Evolutionary conservation across 352 stramenopile species (phyloP).

Genomic region (Phytophthora macrochlamydospora): DNA sequence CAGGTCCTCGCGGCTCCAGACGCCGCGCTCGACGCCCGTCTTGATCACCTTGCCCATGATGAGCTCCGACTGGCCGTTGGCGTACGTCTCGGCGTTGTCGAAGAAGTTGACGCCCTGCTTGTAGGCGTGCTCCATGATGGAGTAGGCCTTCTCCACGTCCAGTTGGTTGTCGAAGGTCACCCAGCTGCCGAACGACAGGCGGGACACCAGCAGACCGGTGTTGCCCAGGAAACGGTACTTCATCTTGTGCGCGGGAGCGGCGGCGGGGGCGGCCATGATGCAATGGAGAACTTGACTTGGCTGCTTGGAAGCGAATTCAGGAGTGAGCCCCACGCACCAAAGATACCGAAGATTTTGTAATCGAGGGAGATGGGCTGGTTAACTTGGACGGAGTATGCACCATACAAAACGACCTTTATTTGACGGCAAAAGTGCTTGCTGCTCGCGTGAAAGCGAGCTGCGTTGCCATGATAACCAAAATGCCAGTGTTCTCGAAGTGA

Average conservation of each 20-base stretch:
- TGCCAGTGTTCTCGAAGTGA: too few species aligned
- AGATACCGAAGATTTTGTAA: background rate
- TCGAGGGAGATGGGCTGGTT: background rate
- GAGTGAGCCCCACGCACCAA: background rate
- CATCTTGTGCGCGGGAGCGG: conserved; percentile 39
- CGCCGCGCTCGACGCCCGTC: conserved; percentile 44
- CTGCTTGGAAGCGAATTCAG: background rate
- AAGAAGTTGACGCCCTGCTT: conserved; percentile 75
- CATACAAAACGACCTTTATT: too few species aligned
- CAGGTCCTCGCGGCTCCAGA: conserved; percentile 57
- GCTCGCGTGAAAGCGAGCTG: too few species aligned
- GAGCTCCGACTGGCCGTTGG: conserved; percentile 48
- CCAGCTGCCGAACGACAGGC: conserved; percentile 57
- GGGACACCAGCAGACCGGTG: conserved; percentile 51
- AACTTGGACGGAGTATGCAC: background rate
- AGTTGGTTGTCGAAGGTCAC: conserved; percentile 57
- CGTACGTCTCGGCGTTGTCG: conserved; percentile 68
- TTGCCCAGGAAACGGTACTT: conserved; percentile 66
- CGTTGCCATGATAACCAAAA: too few species aligned
- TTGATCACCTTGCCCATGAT: conserved; percentile 69
- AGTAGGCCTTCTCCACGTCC: conserved; percentile 61
- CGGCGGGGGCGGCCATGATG: background rate
- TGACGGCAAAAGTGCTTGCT: too few species aligned
- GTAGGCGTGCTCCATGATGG: conserved; percentile 63
- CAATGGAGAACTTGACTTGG: background rate